Percentiles rank a stretch among this genome's conserved stretches.
Evolutionary conservation across 768 basidiomycete species (phyloP).

Genomic region (Rubroboletus pulcherrimus): DNA sequence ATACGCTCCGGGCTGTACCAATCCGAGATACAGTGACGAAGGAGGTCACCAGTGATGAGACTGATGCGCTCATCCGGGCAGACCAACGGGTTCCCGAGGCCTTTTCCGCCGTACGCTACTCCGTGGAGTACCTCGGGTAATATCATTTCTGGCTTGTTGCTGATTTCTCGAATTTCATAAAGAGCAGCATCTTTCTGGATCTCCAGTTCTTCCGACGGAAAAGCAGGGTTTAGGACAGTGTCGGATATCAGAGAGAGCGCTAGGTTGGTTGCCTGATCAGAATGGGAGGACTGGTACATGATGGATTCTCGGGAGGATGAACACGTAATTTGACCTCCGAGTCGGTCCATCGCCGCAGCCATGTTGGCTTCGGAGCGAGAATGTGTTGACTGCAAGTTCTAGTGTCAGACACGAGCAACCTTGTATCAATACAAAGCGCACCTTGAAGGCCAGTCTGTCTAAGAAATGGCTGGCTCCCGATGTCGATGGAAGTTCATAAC

Average conservation of each 20-base stretch:
- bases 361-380: conserved; percentile 73
- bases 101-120: conserved; percentile 74
- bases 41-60: conserved; percentile 53
- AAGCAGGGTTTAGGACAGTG: conserved; percentile 76
- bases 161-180: conserved; percentile 89
- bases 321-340: conserved; percentile 91
- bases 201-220: conserved; percentile 74
- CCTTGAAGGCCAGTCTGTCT: conserved; percentile 97
- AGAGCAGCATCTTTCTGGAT: conserved; percentile 81
- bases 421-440: conserved; percentile 28
- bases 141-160: conserved; percentile 86
- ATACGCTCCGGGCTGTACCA: conserved; percentile 96
- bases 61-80: conserved; percentile 84
- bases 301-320: conserved; percentile 90
- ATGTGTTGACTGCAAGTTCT: conserved; percentile 57
- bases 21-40: conserved; percentile 62
- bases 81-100: conserved; percentile 85
- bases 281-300: conserved; percentile 97
- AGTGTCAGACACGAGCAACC: conserved; percentile 1
- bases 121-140: conserved; percentile 87
- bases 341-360: conserved; percentile 71
- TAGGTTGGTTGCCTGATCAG: conserved; percentile 73
- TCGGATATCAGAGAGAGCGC: conserved; percentile 90
- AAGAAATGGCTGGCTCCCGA: conserved; percentile 89
- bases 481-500: conserved; percentile 73